phyloP scores from a whole-genome alignment of 2,329 filamentous ascomycete species.

The Sporothrix luriei region DNA sequence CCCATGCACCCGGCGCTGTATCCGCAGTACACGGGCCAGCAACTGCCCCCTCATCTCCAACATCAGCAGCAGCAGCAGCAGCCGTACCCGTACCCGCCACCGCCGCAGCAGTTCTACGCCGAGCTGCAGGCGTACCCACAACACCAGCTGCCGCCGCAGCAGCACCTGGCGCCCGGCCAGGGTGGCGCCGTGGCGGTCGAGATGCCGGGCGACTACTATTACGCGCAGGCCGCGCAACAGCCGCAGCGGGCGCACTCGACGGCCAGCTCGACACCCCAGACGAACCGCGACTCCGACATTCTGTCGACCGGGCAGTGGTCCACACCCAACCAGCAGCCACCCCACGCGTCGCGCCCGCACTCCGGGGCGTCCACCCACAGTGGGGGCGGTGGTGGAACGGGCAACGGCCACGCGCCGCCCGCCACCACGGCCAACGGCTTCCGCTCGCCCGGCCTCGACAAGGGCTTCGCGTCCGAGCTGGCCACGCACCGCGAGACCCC shows the following conservation, averaged over 20 bases:
- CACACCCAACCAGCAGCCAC: conserved; percentile 33
- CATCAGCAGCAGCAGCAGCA: conserved; percentile 21
- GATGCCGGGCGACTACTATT: conserved; percentile 54
- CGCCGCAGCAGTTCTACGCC: conserved; percentile 34
- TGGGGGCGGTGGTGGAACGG: too few species aligned
- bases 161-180: neutral
- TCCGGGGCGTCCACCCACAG: conserved; percentile 43
- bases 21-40: conserved; percentile 6
- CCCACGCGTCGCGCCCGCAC: conserved; percentile 41
- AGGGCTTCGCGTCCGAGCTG: conserved; percentile 49
- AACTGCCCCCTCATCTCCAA: neutral
- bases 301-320: conserved; percentile 49
- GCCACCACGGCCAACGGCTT: conserved; percentile 37
- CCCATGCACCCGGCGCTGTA: conserved; percentile 31
- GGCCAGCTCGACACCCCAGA: conserved; percentile 17
- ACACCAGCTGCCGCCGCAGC: conserved; percentile 33
- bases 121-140: conserved; percentile 47
- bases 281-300: conserved; percentile 40
- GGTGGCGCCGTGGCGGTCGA: conserved; percentile 41
- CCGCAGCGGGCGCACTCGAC: conserved; percentile 36
- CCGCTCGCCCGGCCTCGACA: conserved; percentile 47
- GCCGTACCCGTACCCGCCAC: conserved; percentile 33
- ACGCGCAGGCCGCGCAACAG: conserved; percentile 41
- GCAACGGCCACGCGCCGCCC: neutral
- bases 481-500: conserved; percentile 52